Conservation (phyloP, 1,284 basidiomycete genomes). For the Anthracocystis walkeri region DNA sequence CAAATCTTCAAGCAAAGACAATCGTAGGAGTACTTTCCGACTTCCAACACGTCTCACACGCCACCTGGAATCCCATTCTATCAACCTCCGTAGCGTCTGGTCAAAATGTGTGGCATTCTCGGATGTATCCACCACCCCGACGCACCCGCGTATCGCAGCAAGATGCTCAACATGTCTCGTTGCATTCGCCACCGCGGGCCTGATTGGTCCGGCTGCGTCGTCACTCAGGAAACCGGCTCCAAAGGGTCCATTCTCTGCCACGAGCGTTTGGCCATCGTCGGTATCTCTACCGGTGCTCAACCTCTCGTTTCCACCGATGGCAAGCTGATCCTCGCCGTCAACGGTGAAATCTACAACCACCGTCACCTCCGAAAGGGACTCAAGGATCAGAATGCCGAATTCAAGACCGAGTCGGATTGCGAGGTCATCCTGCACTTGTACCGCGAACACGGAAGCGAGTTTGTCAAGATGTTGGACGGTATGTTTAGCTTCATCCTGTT, state of each 20-base stretch:
- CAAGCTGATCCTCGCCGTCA: conserved; percentile 88
- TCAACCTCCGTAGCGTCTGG: background rate
- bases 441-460: conserved; percentile 69
- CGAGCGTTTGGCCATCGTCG: conserved; percentile 87
- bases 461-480: conserved; percentile 80
- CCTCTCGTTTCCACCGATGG: conserved; percentile 90
- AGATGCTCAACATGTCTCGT: conserved; percentile 68
- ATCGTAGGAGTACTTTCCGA: background rate
- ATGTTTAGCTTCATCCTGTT: conserved; percentile 99
- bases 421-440: conserved; percentile 85
- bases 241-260: conserved; percentile 70
- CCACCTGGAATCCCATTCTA: background rate
- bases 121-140: conserved; percentile 67
- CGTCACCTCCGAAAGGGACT: conserved; percentile 81
- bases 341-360: conserved; percentile 99
- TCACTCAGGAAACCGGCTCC: conserved; percentile 54
- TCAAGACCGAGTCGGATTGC: conserved; percentile 99
- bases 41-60: background rate
- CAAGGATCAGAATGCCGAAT: conserved; percentile 75
- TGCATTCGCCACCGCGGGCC: conserved; percentile 69
- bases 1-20: background rate
- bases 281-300: conserved; percentile 97
- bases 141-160: conserved; percentile 63
- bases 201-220: conserved; percentile 69
- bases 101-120: conserved; percentile 67